Base-by-base conservation (phyloP, 1,284 basidiomycete species). In the Cutaneotrichosporon cavernicola region DNA sequence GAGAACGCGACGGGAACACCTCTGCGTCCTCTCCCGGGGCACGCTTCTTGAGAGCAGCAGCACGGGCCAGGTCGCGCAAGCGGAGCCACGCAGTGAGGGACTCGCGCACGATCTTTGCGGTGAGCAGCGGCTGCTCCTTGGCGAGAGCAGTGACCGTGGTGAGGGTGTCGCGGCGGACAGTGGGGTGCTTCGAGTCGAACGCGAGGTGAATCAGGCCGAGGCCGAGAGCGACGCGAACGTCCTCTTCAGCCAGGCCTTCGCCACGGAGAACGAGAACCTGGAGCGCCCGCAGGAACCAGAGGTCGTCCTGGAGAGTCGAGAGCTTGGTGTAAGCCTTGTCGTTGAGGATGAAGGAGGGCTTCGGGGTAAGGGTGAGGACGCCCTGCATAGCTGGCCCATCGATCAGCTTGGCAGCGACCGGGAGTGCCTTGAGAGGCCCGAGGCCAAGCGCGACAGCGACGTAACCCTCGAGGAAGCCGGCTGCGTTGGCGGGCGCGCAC, bases 291-390 rank as follows among this genome's bases (percentile, higher is more conserved):
- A 91, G 81, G 4, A 96, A 80, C 93, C 93, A 96, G 18, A 72
- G 73, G 68, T 91, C 87, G 36, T 95, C 92, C 21, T 87, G 86
- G 0, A 80, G 72, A 6, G 86, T 84, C 6, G 81, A 81, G 6
- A 89, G 72, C 76, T 91, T 92, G 62, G 88, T 85, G 74, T 92
- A 93, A 0, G 91, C 87, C 77, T 90, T 93, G 63, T 94, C 92
- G 86, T 87, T 91, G 22, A 95, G 73, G 47, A 97, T 76, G 81
- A 96, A 96, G 1, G 89, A 89, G 0, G 92, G 90, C 74, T 92
- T 96, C 18, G 81, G 80, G 6, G 74, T 66, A 7, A 83, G 76
- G 1, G 83, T 76, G 2, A 80, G 71, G 30, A 82, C 67, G 7
- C 65, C 69, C 34, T 79, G 70, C 43, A 83, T 61, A 1, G 73